Base-by-base conservation (phyloP, 2,329 filamentous ascomycete species). In the Helotiales sp. region DNA sequence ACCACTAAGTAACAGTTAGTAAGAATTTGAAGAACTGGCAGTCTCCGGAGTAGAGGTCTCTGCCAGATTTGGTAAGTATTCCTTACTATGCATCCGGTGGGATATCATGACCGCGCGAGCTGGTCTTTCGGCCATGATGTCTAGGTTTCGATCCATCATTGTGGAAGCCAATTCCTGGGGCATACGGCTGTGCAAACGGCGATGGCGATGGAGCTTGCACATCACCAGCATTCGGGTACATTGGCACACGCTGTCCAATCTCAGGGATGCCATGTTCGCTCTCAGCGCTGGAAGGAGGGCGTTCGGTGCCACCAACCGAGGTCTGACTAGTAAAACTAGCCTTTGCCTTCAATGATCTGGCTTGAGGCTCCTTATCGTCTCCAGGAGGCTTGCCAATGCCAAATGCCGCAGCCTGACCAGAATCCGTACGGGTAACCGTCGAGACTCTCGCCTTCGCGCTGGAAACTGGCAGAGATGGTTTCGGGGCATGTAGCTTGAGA, bases 121-220 rank as follows among this genome's bases (percentile, higher is more conserved):
- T 96, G 68, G 86, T 88, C 80, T 87, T 93, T 70, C 93, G 89
- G 62, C 85, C 82, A 76, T 94, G 91, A 69, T 88, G 80, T 71
- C 83, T 85, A 69, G 83, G 83, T 72, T 79, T 71, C 69, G 77
- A 76, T 43, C 82, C 83, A 70, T 87, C 84, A 65, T 83, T 83
- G 76, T 83, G 84, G 75, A 85, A 86, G 37, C 84, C 84, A 74
- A 85, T 79, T 11, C 76, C 76, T 32, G 71, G 65, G 20, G 70
- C 58, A 60, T 70, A 75, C 22, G 71, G 72, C 26, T 71, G 69
- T 6, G 69, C 49, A 55, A 72, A 73, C 8, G 89, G 90, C 2
- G 89, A 87, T 1, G 94, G 93, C 1, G 94, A 96, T 2, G 96
- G 96, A 15, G 96, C 96, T 81, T 99, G 96, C 10, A 98, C 96